Evolutionary conservation across 2,329 filamentous ascomycete genomes (phyloP).

Genomic region (Zymoseptoria pseudotritici): DNA sequence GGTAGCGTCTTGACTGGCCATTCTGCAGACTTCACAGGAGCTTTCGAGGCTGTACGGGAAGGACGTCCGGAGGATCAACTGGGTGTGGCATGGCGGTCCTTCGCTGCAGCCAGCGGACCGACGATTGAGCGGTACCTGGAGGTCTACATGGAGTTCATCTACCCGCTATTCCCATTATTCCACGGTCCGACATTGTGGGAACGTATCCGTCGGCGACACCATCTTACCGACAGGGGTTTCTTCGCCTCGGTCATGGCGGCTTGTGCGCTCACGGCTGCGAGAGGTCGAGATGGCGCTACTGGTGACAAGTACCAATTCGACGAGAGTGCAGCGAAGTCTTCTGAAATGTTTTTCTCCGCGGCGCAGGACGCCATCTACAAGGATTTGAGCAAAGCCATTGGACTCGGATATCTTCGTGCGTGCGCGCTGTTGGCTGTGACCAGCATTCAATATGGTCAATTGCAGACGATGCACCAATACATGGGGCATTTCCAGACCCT

Average conservation of each 20-base stretch:
- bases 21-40: slow-evolving; percentile 14
- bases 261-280: slow-evolving; percentile 43
- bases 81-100: slow-evolving; percentile 35
- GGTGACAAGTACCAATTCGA: slow-evolving; percentile 24
- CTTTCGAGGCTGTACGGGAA: slow-evolving; percentile 18
- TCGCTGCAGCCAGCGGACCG: slow-evolving; percentile 33
- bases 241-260: slow-evolving; percentile 47
- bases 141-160: slow-evolving; percentile 48
- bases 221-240: slow-evolving; percentile 37
- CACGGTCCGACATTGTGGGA: slow-evolving; percentile 40
- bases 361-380: slow-evolving; percentile 35
- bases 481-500: slow-evolving; percentile 46
- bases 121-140: slow-evolving; percentile 37
- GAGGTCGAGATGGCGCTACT: slow-evolving; percentile 45
- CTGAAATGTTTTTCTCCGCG: slow-evolving; percentile 40
- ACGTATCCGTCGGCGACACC: slow-evolving; percentile 37
- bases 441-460: slow-evolving; percentile 46
- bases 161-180: slow-evolving; percentile 48
- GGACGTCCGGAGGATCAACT: slow-evolving; percentile 19
- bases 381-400: slow-evolving; percentile 30
- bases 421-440: slow-evolving; percentile 45
- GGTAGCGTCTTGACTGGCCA: slow-evolving; percentile 1
- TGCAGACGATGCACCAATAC: slow-evolving; percentile 44
- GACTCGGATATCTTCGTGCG: slow-evolving; percentile 38
- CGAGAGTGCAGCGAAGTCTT: slow-evolving; percentile 21